phyloP scores from a whole-genome alignment of 768 basidiomycete genomes.

The Termitomyces sp. region DNA sequence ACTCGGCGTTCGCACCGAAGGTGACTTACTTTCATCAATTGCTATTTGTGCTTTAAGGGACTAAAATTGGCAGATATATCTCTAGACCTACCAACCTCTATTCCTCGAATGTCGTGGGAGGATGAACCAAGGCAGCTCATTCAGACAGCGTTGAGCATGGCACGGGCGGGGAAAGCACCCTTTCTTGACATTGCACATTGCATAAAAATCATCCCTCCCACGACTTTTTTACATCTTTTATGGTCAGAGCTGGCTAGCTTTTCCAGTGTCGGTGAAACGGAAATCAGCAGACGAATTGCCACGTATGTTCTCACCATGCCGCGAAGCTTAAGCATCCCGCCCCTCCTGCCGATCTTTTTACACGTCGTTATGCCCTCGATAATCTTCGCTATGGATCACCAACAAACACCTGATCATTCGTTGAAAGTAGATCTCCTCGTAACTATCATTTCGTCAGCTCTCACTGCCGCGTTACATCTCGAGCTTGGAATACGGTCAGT shows the following conservation, averaged over 20 bases:
- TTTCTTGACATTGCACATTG: constrained; percentile 63
- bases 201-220: constrained; percentile 51
- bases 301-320: constrained; percentile 68
- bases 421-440: constrained; percentile 59
- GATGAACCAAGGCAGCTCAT: constrained; percentile 55
- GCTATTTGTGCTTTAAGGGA: background rate
- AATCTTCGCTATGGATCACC: constrained; percentile 50
- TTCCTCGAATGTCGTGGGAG: constrained; percentile 33
- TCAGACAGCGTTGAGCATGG: constrained; percentile 49
- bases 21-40: constrained; percentile 22
- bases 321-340: constrained; percentile 43
- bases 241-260: constrained; percentile 61
- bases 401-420: constrained; percentile 47
- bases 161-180: constrained; percentile 59
- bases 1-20: constrained; percentile 29
- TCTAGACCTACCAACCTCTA: constrained; percentile 4
- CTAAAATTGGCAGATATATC: background rate
- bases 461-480: constrained; percentile 64
- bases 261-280: constrained; percentile 54
- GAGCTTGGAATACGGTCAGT: constrained; percentile 63
- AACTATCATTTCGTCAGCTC: constrained; percentile 56
- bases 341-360: constrained; percentile 70
- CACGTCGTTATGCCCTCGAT: constrained; percentile 62
- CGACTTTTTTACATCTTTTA: constrained; percentile 58
- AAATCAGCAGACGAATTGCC: constrained; percentile 58